phyloP scores from a whole-genome alignment of 1,139 yeast species.

The Sugiyamaella sp. region DNA sequence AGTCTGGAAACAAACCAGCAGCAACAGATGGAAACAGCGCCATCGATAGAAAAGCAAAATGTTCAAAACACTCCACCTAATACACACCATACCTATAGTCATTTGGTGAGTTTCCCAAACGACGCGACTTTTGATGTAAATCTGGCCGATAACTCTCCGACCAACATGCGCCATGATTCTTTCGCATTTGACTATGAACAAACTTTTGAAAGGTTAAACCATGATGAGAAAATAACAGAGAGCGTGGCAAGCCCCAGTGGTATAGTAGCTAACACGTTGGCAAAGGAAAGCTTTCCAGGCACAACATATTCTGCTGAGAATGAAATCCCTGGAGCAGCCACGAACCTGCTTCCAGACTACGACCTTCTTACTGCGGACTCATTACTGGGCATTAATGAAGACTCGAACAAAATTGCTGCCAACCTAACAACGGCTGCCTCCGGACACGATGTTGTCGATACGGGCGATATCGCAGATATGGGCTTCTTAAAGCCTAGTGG shows the following conservation, averaged over 20 bases:
- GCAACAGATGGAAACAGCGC: background rate
- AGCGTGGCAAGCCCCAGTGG: background rate
- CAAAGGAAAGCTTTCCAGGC: background rate
- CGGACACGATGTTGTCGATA: no score
- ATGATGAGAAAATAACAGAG: background rate
- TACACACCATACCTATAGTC: background rate
- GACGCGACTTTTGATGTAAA: background rate
- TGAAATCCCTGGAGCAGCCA: background rate
- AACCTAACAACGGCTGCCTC: no score
- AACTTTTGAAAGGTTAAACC: background rate
- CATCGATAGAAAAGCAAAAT: background rate
- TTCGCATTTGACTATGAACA: background rate
- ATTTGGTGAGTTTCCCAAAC: background rate
- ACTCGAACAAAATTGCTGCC: no score
- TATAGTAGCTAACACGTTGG: background rate
- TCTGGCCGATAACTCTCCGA: no score
- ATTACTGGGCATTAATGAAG: background rate
- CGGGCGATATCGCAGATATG: slow-evolving; percentile 1
- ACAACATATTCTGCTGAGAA: background rate
- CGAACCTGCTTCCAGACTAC: slow-evolving; percentile 9
- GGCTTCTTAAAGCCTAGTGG: no score
- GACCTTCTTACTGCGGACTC: background rate
- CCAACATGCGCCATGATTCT: background rate
- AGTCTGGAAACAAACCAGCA: background rate
- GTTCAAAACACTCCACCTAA: background rate